Percentiles rank a stretch among this genome's conserved stretches.
Evolutionary conservation across 192 early-diverging fungal genomes (phyloP).

Genomic region (Dimargaris cristalligena): DNA sequence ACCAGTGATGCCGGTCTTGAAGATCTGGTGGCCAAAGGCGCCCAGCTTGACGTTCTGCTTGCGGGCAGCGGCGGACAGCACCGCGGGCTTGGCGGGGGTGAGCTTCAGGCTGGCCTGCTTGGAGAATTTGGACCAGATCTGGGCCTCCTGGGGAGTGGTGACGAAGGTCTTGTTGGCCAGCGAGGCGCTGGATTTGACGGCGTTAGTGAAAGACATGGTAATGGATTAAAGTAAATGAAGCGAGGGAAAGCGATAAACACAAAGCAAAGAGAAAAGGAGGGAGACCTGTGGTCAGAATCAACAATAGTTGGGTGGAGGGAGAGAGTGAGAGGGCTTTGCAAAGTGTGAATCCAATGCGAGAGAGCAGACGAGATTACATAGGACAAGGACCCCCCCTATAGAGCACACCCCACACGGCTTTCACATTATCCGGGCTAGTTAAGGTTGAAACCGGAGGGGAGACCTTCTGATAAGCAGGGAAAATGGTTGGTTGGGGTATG

Average conservation of each 20-base stretch:
- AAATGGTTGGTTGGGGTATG: no score
- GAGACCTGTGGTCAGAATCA: not conserved
- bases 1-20: not conserved
- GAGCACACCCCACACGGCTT: no score
- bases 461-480: no score
- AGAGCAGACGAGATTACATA: not conserved
- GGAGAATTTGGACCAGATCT: not conserved
- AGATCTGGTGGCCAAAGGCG: not conserved
- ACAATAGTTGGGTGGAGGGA: not conserved
- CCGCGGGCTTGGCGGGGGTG: not conserved
- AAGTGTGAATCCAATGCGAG: no score
- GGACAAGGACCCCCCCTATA: not conserved
- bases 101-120: not conserved
- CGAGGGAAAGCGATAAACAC: not conserved
- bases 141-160: not conserved
- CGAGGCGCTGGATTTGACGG: not conserved
- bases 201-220: not conserved
- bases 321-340: not conserved
- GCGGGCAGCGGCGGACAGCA: not conserved
- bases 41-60: not conserved
- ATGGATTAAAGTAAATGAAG: not conserved
- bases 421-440: no score
- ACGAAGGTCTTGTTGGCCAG: constrained; percentile 8
- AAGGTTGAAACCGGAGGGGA: not conserved
- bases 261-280: not conserved